These are phyloP conservation scores for Rhizopogon vinicolor DNA, from an alignment of 768 basidiomycete species.

Conservation along the genomic window DNA sequence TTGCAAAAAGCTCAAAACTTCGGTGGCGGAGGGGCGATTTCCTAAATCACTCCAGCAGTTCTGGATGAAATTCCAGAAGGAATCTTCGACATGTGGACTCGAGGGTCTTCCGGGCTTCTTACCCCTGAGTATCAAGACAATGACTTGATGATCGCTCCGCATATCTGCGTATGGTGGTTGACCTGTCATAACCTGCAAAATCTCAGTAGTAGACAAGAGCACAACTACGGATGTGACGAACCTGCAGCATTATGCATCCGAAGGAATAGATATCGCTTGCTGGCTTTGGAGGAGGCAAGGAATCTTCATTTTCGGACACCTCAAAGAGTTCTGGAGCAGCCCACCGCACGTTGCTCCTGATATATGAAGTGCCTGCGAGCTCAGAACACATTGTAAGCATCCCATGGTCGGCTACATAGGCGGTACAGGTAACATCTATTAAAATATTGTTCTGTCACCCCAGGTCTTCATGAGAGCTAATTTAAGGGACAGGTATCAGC, in stretches of 20 bases:
- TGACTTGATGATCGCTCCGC: constrained; percentile 10
- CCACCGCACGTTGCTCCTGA: not conserved
- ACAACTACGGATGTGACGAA: not conserved
- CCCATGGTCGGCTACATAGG: not conserved
- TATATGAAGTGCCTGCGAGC: not conserved
- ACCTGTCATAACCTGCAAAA: not conserved
- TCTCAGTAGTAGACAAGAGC: not conserved
- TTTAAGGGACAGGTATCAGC: not conserved
- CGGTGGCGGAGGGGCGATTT: constrained; percentile 5
- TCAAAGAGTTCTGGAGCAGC: not conserved
- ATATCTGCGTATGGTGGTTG: not conserved
- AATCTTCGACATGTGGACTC: constrained; percentile 13
- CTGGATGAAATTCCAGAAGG: not conserved
- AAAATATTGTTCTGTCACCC: not conserved
- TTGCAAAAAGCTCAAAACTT: too few relatives aligned
- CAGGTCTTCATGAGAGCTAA: not conserved
- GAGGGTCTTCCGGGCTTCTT: constrained; percentile 5
- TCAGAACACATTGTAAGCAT: constrained; percentile 6
- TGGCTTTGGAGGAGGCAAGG: not conserved
- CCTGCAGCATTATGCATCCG: constrained; percentile 2
- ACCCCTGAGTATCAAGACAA: constrained; percentile 14
- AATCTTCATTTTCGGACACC: not conserved
- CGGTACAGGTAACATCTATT: not conserved
- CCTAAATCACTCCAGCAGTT: constrained; percentile 1
- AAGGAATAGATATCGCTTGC: constrained; percentile 1